phyloP scores from a whole-genome alignment of 2,329 filamentous ascomycete genomes.

The Stagonosporopsis cucurbitacearum region DNA sequence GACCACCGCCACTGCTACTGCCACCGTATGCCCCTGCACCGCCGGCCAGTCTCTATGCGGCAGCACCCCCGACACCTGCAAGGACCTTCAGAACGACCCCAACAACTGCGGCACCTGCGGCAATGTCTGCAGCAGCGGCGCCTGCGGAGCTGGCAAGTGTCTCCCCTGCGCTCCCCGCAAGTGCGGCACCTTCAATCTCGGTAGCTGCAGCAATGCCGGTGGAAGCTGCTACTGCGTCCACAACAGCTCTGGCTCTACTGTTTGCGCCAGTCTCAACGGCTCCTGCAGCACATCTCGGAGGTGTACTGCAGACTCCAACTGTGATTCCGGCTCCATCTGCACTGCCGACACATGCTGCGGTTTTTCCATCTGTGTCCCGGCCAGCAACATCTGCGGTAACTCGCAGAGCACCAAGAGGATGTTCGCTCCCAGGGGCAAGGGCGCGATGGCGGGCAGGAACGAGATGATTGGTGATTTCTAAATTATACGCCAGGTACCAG shows the following conservation, averaged over 20 bases:
- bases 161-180: neutral
- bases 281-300: neutral
- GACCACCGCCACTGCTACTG: slow-evolving; percentile 11
- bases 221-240: neutral
- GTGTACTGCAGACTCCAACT: slow-evolving; percentile 4
- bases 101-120: slow-evolving; percentile 20
- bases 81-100: slow-evolving; percentile 12
- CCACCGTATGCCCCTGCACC: slow-evolving; percentile 15
- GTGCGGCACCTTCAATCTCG: neutral
- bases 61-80: slow-evolving; percentile 13
- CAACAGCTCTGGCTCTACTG: neutral
- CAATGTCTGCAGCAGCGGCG: slow-evolving; percentile 8
- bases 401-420: neutral
- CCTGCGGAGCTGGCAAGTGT: slow-evolving; percentile 9
- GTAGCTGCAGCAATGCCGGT: neutral
- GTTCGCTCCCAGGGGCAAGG: slow-evolving; percentile 4
- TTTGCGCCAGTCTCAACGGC: neutral
- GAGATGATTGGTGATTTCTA: neutral
- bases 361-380: slow-evolving; percentile 5
- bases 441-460: neutral
- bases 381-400: slow-evolving; percentile 3
- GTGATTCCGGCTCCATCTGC: slow-evolving; percentile 3
- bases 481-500: no score
- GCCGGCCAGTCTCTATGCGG: slow-evolving; percentile 6
- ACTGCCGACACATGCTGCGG: slow-evolving; percentile 11